phyloP scores from a whole-genome alignment of 805 yeast genomes.

The Cyberlindnera lachancei region DNA sequence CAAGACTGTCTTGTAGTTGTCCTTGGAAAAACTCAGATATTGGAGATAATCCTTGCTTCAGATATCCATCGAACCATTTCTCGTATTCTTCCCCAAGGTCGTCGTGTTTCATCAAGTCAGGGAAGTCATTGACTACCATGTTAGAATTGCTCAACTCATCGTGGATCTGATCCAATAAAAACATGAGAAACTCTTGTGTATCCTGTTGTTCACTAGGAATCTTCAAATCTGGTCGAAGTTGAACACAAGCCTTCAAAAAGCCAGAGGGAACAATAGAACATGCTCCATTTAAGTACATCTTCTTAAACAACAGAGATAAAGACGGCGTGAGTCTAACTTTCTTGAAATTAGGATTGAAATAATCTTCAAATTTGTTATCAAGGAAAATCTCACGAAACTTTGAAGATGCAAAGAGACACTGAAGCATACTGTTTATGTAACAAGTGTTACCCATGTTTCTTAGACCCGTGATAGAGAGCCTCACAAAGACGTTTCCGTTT shows the following conservation, averaged over 20 bases:
- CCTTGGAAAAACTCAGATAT: conserved; percentile 65
- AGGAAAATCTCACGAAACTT: conserved; percentile 43
- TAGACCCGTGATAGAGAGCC: conserved; percentile 51
- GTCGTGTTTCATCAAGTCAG: conserved; percentile 29
- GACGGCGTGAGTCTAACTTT: conserved; percentile 33
- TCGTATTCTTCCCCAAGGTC: conserved; percentile 42
- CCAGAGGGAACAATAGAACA: conserved; percentile 58
- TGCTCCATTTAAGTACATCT: conserved; percentile 52
- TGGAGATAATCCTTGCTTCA: conserved; percentile 60
- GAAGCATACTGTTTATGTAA: conserved; percentile 68
- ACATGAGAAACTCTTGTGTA: conserved; percentile 67
- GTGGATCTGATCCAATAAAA: conserved; percentile 60
- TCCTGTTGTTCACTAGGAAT: conserved; percentile 78
- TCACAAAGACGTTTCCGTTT: conserved; percentile 30
- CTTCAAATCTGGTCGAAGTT: conserved; percentile 55
- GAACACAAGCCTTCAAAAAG: conserved; percentile 44
- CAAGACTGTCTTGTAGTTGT: conserved; percentile 56
- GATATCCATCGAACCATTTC: conserved; percentile 50
- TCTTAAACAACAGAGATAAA: conserved; percentile 44
- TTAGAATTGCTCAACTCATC: conserved; percentile 46
- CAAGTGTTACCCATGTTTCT: conserved; percentile 68
- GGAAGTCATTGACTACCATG: conserved; percentile 30
- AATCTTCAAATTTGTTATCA: conserved; percentile 36
- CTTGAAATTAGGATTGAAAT: conserved; percentile 27
- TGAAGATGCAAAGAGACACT: conserved; percentile 52